phyloP scores from a whole-genome alignment of 176 grass and related monocot species.

The Alopecurus myosuroides region DNA sequence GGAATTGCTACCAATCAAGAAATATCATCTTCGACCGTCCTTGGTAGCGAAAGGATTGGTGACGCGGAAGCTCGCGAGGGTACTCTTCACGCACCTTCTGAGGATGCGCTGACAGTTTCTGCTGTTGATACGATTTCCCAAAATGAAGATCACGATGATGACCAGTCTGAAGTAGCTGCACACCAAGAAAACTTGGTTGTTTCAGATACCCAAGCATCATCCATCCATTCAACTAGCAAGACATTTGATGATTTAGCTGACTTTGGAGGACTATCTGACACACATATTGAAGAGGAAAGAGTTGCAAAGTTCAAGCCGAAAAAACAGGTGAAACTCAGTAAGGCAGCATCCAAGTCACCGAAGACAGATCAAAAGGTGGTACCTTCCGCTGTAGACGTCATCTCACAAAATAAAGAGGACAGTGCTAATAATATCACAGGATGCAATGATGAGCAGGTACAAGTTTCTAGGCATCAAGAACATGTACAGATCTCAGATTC shows the following conservation, averaged over 20 bases:
- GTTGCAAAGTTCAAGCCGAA: constrained; percentile 22
- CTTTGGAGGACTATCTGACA: constrained; percentile 17
- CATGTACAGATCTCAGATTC: background rate
- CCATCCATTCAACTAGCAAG: background rate
- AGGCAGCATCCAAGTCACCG: background rate
- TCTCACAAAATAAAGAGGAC: constrained; percentile 9
- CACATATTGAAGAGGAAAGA: constrained; percentile 23
- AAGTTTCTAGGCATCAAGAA: constrained; percentile 12
- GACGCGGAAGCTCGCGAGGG: background rate
- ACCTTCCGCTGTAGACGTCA: background rate
- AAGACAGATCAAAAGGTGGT: constrained; percentile 22
- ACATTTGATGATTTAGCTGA: constrained; percentile 34
- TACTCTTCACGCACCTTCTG: background rate
- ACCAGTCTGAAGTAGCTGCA: background rate
- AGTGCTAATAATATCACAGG: background rate
- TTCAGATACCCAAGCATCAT: constrained; percentile 19
- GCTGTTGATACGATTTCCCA: constrained; percentile 5
- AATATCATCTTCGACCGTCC: background rate
- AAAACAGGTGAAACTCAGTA: constrained; percentile 10
- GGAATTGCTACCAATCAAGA: background rate
- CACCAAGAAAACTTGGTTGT: constrained; percentile 21
- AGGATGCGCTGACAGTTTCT: constrained; percentile 18
- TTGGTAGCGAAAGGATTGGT: background rate
- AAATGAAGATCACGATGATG: background rate
- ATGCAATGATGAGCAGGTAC: background rate